Base-by-base conservation (phyloP, 495 filamentous ascomycete genomes). In the Penicillium taxi region DNA sequence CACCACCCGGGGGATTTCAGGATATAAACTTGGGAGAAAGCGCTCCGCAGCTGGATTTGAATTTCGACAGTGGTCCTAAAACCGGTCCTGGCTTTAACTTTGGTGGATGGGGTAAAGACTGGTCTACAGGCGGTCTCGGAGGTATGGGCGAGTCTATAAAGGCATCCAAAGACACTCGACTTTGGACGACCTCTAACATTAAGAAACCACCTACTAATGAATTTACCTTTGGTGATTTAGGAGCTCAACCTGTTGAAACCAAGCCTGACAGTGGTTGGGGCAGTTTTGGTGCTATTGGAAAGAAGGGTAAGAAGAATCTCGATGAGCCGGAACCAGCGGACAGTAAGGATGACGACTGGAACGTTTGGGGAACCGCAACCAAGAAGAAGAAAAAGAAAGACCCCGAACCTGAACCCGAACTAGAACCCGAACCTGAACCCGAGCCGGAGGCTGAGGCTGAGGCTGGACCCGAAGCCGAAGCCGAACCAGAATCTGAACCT, bases 191-290 rank as follows among this genome's bases (percentile, higher is more conserved):
- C 13, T 37, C 45, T 2, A 24, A 42, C n/a, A 69, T 63, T 34
- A 66, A 59, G 20, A 65, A 67, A 25, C 48, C 57, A 31, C 45
- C 51, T 1, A 64, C 61, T 15, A 53, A 54, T 19, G 69, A 56
- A 3, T 72, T 73, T 29, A 64, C 69, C 21, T 70, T 72, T 53
- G 64, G 65, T 15, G 55, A 66, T 42, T 53, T 69, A 19, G 63
- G 58, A 14, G 46, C 46, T 24, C 43, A 60, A 16, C 44, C 53
- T 15, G 41, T 40, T 2, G 52, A 54, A 11, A 50, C 31, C 18
- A 56, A 26, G 48, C 44, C 9, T 5, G 53, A 52, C 18, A 48
- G 39, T 24, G 27, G n/a, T 30, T 52, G 45, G 45, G 40, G 39
- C 24, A 20, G 20, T n/a, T 44, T 45, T 22, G 23, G 26, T 26